Evolutionary conservation across 2,329 filamentous ascomycete species (phyloP).

Genomic region (Tolypocladium pustulatum): DNA sequence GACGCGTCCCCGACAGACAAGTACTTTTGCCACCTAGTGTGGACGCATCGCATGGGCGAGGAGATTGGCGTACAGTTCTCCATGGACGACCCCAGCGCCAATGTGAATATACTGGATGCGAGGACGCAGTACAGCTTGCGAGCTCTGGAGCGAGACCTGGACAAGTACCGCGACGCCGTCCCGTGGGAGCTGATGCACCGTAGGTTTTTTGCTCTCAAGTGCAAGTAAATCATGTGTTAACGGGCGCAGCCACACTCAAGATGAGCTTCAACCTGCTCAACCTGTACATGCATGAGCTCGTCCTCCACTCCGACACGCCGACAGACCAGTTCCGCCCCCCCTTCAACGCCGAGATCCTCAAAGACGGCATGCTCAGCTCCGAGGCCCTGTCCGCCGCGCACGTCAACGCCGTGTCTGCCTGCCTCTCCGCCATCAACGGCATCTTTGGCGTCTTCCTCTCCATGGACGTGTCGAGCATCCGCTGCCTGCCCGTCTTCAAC

Average conservation of each 20-base stretch:
- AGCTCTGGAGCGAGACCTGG: conserved; percentile 53
- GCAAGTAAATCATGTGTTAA: not conserved
- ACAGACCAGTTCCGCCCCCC: conserved; percentile 42
- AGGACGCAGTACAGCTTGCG: conserved; percentile 55
- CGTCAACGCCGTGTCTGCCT: conserved; percentile 56
- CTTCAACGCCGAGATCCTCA: conserved; percentile 33
- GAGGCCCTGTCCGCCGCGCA: conserved; percentile 39
- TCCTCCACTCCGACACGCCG: conserved; percentile 52
- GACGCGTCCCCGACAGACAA: conserved; percentile 46
- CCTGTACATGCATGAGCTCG: conserved; percentile 68
- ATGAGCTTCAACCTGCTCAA: conserved; percentile 56
- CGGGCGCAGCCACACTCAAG: conserved; percentile 49
- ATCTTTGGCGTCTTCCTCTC: conserved; percentile 55
- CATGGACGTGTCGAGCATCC: conserved; percentile 48
- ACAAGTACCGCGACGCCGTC: conserved; percentile 46
- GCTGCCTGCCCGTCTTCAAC: conserved; percentile 58
- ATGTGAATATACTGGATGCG: conserved; percentile 46
- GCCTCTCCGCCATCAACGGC: conserved; percentile 54
- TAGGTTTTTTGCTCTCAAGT: conserved; percentile 25
- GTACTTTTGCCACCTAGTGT: conserved; percentile 48
- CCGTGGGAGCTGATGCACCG: conserved; percentile 41
- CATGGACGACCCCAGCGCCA: conserved; percentile 50
- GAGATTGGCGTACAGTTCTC: conserved; percentile 57
- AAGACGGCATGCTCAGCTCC: conserved; percentile 28
- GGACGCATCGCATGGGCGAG: conserved; percentile 54